These are phyloP conservation scores for Candida pini DNA, from an alignment of 805 yeast species.

Conservation along the genomic window DNA sequence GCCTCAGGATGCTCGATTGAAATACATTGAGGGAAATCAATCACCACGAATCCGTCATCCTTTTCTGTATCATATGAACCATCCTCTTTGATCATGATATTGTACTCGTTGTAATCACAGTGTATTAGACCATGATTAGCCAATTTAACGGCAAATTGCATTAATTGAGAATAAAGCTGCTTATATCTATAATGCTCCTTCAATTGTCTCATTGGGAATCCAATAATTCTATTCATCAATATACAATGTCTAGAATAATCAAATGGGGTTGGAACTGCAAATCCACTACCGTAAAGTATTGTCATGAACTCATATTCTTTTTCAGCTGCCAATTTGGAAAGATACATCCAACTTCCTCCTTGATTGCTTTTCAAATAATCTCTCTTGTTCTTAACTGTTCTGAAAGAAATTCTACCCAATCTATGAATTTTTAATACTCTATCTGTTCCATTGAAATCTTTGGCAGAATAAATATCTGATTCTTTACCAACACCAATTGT, in stretches of 20 bases:
- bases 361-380: conserved; percentile 77
- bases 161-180: conserved; percentile 73
- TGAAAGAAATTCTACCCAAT: conserved; percentile 89
- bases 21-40: conserved; percentile 98
- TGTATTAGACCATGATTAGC: conserved; percentile 90
- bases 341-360: conserved; percentile 86
- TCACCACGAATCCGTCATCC: conserved; percentile 76
- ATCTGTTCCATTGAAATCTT: conserved; percentile 55
- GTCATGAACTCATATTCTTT: conserved; percentile 89
- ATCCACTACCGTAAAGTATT: conserved; percentile 66
- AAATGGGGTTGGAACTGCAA: conserved; percentile 81
- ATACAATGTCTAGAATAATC: conserved; percentile 90
- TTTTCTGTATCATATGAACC: conserved; percentile 47
- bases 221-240: conserved; percentile 85
- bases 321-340: conserved; percentile 84
- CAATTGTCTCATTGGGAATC: conserved; percentile 85
- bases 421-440: conserved; percentile 87
- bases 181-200: conserved; percentile 64
- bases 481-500: conserved; percentile 97
- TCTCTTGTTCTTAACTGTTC: conserved; percentile 87
- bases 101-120: conserved; percentile 97
- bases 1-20: conserved; percentile 91
- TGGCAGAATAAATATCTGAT: conserved; percentile 86
- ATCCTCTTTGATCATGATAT: conserved; percentile 66
- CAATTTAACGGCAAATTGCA: conserved; percentile 78